phyloP scores from a whole-genome alignment of 164 flowering plant genomes.

The Piper betle region DNA sequence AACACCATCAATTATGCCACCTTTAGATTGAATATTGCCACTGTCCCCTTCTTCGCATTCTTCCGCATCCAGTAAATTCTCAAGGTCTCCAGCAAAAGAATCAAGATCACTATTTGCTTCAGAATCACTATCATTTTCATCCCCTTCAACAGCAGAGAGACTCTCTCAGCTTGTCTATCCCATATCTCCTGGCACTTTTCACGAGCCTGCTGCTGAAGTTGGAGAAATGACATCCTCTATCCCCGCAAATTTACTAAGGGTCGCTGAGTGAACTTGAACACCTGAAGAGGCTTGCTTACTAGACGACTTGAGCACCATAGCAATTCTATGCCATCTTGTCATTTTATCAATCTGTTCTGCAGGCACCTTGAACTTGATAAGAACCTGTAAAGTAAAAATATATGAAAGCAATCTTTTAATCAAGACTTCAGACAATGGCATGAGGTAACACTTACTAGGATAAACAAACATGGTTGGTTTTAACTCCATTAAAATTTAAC shows the following conservation, averaged over 20 bases:
- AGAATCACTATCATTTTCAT: conserved; percentile 80
- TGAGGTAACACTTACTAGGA: too few relatives aligned
- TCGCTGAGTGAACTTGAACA: conserved; percentile 77
- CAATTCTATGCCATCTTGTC: conserved; percentile 98
- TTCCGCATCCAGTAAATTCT: conserved; percentile 95
- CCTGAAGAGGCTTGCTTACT: conserved; percentile 98
- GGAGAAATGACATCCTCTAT: conserved; percentile 95
- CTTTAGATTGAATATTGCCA: conserved; percentile 35
- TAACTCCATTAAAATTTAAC: too few relatives aligned
- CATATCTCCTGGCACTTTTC: conserved; percentile 98
- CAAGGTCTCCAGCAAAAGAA: conserved; percentile 97
- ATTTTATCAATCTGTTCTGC: conserved; percentile 82
- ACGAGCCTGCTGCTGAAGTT: conserved; percentile 93
- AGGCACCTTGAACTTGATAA: conserved; percentile 78
- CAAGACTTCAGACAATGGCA: too few relatives aligned
- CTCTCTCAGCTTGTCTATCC: conserved; percentile 84
- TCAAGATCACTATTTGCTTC: conserved; percentile 95
- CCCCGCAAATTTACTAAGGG: conserved; percentile 93
- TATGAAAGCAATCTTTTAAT: not conserved
- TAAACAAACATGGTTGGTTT: too few relatives aligned
- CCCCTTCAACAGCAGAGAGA: conserved; percentile 64
- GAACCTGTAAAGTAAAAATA: conserved; percentile 38
- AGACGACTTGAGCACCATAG: conserved; percentile 89
- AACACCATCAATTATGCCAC: conserved; percentile 55
- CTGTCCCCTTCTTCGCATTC: conserved; percentile 75